Conservation (phyloP, 306 rosid species). For the Potentilla sterilis region DNA sequence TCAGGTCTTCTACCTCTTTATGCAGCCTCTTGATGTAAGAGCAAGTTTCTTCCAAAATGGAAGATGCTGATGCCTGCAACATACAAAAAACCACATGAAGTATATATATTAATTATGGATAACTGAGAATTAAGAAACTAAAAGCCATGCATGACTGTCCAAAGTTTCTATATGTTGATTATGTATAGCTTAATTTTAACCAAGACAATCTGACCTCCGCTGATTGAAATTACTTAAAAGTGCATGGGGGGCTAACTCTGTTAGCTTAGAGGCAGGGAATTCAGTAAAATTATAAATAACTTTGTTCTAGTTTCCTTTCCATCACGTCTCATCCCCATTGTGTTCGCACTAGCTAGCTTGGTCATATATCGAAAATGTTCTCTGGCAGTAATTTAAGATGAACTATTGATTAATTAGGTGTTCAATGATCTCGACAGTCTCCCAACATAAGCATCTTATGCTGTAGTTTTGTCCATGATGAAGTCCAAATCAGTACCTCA, state of each 20-base stretch:
- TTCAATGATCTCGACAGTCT: neutral
- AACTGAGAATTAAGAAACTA: neutral
- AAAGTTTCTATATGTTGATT: no score
- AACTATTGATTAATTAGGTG: neutral
- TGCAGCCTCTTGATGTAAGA: conserved; percentile 39
- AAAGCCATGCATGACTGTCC: conserved; percentile 3
- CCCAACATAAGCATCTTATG: neutral
- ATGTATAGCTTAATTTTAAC: neutral
- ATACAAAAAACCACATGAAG: neutral
- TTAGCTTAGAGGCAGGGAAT: neutral
- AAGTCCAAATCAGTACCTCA: neutral
- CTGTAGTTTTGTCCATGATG: neutral
- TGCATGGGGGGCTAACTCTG: neutral
- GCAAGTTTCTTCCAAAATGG: conserved; percentile 40
- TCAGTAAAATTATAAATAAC: neutral
- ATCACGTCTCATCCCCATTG: neutral
- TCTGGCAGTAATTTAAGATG: neutral
- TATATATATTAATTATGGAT: neutral
- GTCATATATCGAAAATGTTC: neutral
- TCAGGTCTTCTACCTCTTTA: conserved; percentile 37
- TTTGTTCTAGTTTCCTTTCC: neutral
- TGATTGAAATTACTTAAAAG: neutral
- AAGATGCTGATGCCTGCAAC: conserved; percentile 28
- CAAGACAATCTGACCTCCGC: neutral
- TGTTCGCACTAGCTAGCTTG: neutral